These are phyloP conservation scores for Friedmanniomyces endolithicus DNA, from an alignment of 495 filamentous ascomycete genomes.

Conservation along the genomic window DNA sequence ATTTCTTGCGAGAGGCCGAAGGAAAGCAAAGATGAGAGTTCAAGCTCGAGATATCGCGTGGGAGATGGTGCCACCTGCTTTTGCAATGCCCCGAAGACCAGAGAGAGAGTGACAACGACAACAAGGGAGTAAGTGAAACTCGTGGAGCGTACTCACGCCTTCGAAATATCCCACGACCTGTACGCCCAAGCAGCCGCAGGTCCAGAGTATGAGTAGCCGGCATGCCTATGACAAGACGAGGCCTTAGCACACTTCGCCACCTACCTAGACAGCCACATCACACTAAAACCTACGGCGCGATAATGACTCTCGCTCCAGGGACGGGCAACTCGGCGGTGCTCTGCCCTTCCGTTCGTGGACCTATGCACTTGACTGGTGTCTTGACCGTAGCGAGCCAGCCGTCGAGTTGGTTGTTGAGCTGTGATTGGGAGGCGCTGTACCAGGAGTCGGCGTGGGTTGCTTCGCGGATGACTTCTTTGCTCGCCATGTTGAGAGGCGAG, in stretches of 20 bases:
- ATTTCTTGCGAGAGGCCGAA: too few relatives aligned
- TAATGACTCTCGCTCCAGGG: conserved; percentile 71
- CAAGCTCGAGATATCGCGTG: too few relatives aligned
- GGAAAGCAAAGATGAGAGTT: too few relatives aligned
- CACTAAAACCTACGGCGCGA: conserved; percentile 66
- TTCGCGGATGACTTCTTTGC: conserved; percentile 37
- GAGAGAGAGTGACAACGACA: too few relatives aligned
- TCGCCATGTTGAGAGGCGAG: conserved; percentile 39
- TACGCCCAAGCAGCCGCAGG: conserved; percentile 92
- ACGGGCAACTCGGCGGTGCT: conserved; percentile 51
- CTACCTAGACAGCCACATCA: not conserved
- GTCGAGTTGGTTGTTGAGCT: conserved; percentile 62
- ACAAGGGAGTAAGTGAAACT: not conserved
- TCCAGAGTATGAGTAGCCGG: conserved; percentile 91
- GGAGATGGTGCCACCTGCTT: too few relatives aligned
- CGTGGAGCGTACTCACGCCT: conserved; percentile 42
- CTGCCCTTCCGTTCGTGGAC: conserved; percentile 30
- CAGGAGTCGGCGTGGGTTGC: conserved; percentile 71
- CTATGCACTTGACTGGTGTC: conserved; percentile 37
- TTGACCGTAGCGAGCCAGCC: conserved; percentile 66
- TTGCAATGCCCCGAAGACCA: too few relatives aligned
- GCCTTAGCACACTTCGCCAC: conserved; percentile 16
- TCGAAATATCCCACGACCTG: conserved; percentile 71
- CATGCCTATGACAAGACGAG: conserved; percentile 56
- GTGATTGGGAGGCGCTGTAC: conserved; percentile 54